Base-by-base conservation (phyloP, 2,329 filamentous ascomycete genomes). In the Xylariaceae sp. region DNA sequence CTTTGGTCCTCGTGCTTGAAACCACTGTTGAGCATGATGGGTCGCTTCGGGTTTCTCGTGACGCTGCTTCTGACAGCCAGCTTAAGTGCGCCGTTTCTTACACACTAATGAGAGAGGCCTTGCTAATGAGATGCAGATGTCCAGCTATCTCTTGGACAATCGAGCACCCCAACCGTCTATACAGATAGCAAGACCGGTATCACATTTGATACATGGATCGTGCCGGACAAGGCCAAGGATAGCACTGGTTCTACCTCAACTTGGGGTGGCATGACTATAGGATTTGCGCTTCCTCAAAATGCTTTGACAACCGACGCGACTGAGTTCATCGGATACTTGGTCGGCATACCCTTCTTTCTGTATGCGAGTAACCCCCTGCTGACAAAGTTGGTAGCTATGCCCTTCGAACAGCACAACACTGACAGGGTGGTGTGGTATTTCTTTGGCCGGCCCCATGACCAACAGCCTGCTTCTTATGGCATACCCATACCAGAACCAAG, bases 301-400 rank as follows among this genome's bases (percentile, higher is more conserved):
- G 81, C 81, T 1, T 61, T 79, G 41, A 77, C 73, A 0, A 77
- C 68, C 19, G 78, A 81, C 49, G 76, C 78, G 4, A 78, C 74
- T 40, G 85, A 87, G 67, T 87, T 86, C 63, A 82, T 87, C 54
- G 85, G 85, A 33, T 78, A 83, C 46, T 72, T 87, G 44, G 84
- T 86, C 62, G 63, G 78, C 52, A 16, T 17, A 8, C 8, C 36
- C 9, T 41, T 3, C 34, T 45, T 40, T 7, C 7, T 12, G 23
- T 37, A 19, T 16, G 8, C 16, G 11, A 39, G 14, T 16, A 21
- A 16, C 8, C 34, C n/a, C 53, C 52, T 39, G 54, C 50, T 23
- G 7, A 53, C 14, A 60, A 56, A 44, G 48, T 12, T 7, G 31
- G 53, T 58, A 82, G 81, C 67, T 78, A 74, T 78, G 79, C 68